These are phyloP conservation scores for Cercospora sesami DNA, from an alignment of 2,329 filamentous ascomycete species.

Conservation along the genomic window DNA sequence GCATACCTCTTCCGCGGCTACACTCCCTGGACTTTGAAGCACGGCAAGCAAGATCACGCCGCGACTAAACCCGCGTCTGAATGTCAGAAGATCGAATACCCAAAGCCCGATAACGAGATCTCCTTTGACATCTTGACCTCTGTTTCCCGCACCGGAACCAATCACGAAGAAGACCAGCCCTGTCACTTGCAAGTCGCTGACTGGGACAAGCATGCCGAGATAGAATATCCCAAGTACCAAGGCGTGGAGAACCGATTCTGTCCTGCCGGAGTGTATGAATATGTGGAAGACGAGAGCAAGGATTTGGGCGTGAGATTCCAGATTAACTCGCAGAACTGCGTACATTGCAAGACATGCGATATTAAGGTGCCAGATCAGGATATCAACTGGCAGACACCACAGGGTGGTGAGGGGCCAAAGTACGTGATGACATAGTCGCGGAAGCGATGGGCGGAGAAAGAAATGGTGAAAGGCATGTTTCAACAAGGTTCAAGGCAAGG, in stretches of 20 bases:
- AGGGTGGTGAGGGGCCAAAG: slow-evolving; percentile 74
- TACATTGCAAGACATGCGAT: slow-evolving; percentile 99
- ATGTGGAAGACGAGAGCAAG: slow-evolving; percentile 88
- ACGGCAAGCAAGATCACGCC: slow-evolving; percentile 73
- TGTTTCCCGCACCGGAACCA: slow-evolving; percentile 92
- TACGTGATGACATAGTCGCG: slow-evolving; percentile 57
- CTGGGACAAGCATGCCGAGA: slow-evolving; percentile 84
- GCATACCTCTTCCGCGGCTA: slow-evolving; percentile 83
- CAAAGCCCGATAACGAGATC: slow-evolving; percentile 92
- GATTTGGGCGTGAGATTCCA: slow-evolving; percentile 89
- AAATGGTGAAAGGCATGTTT: not conserved
- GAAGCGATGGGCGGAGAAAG: not conserved
- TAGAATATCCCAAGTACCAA: slow-evolving; percentile 83
- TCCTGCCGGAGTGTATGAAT: slow-evolving; percentile 96
- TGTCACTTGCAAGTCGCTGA: slow-evolving; percentile 93
- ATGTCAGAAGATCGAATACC: slow-evolving; percentile 88
- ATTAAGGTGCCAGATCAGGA: slow-evolving; percentile 97
- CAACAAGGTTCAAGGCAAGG: not conserved
- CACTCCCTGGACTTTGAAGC: slow-evolving; percentile 87
- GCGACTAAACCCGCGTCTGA: slow-evolving; percentile 77
- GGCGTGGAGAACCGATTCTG: slow-evolving; percentile 96
- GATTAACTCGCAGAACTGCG: slow-evolving; percentile 97
- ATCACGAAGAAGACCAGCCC: slow-evolving; percentile 98
- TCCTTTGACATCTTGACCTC: slow-evolving; percentile 95
- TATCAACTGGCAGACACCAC: slow-evolving; percentile 90